phyloP scores from a whole-genome alignment of 2,329 filamentous ascomycete genomes.

The Paraconiothyrium brasiliense region DNA sequence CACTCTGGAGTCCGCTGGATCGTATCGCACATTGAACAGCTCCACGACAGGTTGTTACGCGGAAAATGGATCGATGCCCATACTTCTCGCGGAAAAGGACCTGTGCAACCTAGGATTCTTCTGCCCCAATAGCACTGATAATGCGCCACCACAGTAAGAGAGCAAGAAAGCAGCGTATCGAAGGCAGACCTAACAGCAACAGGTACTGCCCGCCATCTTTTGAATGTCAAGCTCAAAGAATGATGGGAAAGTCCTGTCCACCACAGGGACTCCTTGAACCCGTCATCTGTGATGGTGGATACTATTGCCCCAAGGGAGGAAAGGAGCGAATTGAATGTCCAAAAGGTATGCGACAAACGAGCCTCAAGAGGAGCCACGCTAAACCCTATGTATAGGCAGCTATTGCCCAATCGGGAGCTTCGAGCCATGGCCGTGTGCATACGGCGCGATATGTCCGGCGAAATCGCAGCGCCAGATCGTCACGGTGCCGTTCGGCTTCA shows the following conservation, averaged over 20 bases:
- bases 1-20: constrained; percentile 9
- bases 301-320: constrained; percentile 20
- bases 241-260: background rate
- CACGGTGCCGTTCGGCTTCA: constrained; percentile 19
- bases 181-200: background rate
- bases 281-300: constrained; percentile 14
- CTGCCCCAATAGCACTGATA: constrained; percentile 18
- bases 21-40: constrained; percentile 12
- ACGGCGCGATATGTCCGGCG: constrained; percentile 21
- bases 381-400: constrained; percentile 10
- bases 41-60: constrained; percentile 19
- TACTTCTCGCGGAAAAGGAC: constrained; percentile 10
- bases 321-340: constrained; percentile 14
- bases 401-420: constrained; percentile 19
- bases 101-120: constrained; percentile 17
- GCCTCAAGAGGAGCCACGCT: background rate
- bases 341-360: constrained; percentile 16
- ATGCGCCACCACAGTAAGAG: constrained; percentile 13
- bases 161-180: background rate
- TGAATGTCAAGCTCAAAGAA: constrained; percentile 9
- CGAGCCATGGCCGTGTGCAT: constrained; percentile 14
- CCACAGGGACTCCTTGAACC: constrained; percentile 20
- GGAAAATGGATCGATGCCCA: constrained; percentile 17
- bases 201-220: constrained; percentile 15
- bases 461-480: constrained; percentile 21